Evolutionary conservation across 2,329 filamentous ascomycete genomes (phyloP).

Genomic region (Lasiodiplodia citricola): DNA sequence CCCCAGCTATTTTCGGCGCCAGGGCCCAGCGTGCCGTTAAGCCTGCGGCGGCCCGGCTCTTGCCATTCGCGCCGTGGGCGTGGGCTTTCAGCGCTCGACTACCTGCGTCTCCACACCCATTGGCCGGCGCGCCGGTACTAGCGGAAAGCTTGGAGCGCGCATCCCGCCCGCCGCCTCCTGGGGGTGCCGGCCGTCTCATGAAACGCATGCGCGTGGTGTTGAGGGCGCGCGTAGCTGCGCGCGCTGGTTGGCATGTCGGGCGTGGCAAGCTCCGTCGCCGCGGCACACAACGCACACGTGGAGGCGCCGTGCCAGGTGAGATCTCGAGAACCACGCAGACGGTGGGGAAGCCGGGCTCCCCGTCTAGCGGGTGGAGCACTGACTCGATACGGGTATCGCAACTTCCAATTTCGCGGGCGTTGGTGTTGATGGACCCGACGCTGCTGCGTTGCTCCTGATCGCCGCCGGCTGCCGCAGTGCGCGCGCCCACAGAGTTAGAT

Average conservation of each 20-base stretch:
- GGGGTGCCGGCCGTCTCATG: conserved; percentile 18
- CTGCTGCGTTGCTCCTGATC: conserved; percentile 19
- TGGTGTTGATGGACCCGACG: conserved; percentile 9
- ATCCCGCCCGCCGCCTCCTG: conserved; percentile 15
- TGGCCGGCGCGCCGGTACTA: conserved; percentile 11
- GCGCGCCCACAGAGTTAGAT: conserved; percentile 14
- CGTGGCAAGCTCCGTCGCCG: conserved; percentile 14
- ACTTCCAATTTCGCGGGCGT: conserved; percentile 12
- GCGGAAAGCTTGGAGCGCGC: conserved; percentile 15
- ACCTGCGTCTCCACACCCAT: conserved; percentile 15
- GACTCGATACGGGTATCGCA: conserved; percentile 18
- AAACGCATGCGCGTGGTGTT: conserved; percentile 21
- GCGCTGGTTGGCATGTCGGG: not conserved
- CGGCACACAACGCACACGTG: conserved; percentile 4
- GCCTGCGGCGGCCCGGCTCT: conserved; percentile 17
- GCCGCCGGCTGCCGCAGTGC: conserved; percentile 4
- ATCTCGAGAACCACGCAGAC: conserved; percentile 4
- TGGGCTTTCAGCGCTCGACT: not conserved
- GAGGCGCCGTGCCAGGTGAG: conserved; percentile 1
- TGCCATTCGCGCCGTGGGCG: conserved; percentile 17
- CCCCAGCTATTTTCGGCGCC: conserved; percentile 18
- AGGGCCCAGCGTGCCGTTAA: conserved; percentile 3
- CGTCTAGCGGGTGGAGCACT: conserved; percentile 8
- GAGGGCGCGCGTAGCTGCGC: not conserved
- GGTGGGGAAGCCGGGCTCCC: conserved; percentile 10